Percentiles rank a stretch among this genome's conserved stretches.
phyloP scores from a whole-genome alignment of 2,329 filamentous ascomycete genomes.

The Fusarium hostae region DNA sequence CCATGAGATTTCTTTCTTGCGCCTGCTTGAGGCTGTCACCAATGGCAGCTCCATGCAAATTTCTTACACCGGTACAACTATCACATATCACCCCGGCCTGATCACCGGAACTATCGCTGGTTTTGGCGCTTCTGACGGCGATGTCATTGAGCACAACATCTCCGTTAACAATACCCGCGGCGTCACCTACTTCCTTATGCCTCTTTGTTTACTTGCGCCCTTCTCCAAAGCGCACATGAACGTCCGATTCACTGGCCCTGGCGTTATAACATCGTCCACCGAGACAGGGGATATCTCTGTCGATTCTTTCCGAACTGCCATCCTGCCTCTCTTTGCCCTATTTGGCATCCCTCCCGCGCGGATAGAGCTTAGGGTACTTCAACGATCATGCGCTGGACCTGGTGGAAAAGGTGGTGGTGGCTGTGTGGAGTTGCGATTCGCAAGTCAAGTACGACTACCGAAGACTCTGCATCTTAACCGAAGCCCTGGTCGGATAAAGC shows the following conservation, averaged over 20 bases:
- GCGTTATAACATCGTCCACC: conserved; percentile 91
- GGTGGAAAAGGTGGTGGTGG: conserved; percentile 85
- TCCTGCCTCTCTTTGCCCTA: conserved; percentile 87
- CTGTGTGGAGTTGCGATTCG: conserved; percentile 92
- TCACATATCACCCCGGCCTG: conserved; percentile 90
- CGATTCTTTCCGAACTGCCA: conserved; percentile 92
- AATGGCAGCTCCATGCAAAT: conserved; percentile 97
- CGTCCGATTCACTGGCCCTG: conserved; percentile 87
- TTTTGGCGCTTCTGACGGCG: conserved; percentile 74
- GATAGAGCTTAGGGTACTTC: conserved; percentile 86
- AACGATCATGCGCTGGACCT: conserved; percentile 79
- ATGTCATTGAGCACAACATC: conserved; percentile 84
- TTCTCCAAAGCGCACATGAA: conserved; percentile 94
- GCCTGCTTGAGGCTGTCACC: conserved; percentile 91
- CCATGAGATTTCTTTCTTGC: conserved; percentile 94
- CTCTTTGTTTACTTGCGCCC: conserved; percentile 88
- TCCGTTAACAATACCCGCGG: conserved; percentile 82
- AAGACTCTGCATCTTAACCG: conserved; percentile 91
- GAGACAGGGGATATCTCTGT: conserved; percentile 87
- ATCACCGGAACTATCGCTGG: conserved; percentile 87
- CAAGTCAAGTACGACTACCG: conserved; percentile 90
- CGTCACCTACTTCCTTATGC: conserved; percentile 90
- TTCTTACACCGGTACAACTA: conserved; percentile 92
- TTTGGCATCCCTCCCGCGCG: conserved; percentile 85
- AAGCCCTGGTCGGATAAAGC: conserved; percentile 84